Evolutionary conservation across 768 basidiomycete genomes (phyloP).

Genomic region (Mycena crocata): DNA sequence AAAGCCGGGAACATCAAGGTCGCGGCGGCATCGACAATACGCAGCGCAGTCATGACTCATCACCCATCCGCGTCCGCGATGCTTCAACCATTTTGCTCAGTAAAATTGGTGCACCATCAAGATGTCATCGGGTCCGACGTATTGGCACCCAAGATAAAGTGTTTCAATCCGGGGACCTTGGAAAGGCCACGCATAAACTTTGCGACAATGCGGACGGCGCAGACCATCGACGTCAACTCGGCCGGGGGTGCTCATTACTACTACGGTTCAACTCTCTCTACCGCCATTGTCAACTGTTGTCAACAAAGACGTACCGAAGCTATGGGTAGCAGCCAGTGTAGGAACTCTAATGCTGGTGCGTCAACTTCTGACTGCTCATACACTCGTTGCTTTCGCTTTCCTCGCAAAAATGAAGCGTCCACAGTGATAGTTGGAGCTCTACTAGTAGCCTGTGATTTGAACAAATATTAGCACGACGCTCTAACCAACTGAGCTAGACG

Average conservation of each 20-base stretch:
- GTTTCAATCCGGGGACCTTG: not conserved
- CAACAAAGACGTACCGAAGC: not conserved
- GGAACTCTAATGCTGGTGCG: too few relatives aligned
- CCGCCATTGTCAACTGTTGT: not conserved
- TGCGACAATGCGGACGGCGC: not conserved
- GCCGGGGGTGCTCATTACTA: not conserved
- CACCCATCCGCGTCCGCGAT: not conserved
- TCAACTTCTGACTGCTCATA: too few relatives aligned
- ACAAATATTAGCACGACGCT: constrained; percentile 89
- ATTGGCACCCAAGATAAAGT: not conserved
- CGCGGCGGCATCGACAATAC: not conserved
- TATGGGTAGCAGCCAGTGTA: not conserved
- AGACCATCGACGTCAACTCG: not conserved
- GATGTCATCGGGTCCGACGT: not conserved
- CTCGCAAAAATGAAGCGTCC: too few relatives aligned
- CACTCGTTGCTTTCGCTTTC: too few relatives aligned
- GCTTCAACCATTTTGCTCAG: not conserved
- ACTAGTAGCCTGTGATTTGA: too few relatives aligned
- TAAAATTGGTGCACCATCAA: too few relatives aligned
- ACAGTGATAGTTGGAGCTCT: too few relatives aligned
- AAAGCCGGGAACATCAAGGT: too few relatives aligned
- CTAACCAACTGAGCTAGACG: constrained; percentile 96
- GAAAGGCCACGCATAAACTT: not conserved
- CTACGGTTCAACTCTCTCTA: not conserved
- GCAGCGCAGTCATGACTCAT: too few relatives aligned